Percentiles rank a stretch among this genome's conserved stretches.
Evolutionary conservation across 192 early-diverging fungal species (phyloP).

Genomic region (Cetraspora pellucida): DNA sequence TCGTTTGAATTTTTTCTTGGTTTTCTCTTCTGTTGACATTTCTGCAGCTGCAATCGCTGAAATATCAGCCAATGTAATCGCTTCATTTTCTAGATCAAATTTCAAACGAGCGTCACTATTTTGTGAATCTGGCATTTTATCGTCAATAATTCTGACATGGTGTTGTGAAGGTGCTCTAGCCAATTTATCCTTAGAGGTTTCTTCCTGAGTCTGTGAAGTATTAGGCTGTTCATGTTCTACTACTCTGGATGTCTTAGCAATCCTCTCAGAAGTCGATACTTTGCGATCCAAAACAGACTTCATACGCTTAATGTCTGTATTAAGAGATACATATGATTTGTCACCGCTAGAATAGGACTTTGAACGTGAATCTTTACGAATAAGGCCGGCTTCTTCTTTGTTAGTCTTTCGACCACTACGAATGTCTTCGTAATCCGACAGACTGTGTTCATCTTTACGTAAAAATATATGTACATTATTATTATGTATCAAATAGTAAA

Average conservation of each 20-base stretch:
- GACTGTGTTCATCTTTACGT: background rate
- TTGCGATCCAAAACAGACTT: constrained; percentile 60
- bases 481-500: background rate
- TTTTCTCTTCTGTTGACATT: constrained; percentile 9
- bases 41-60: constrained; percentile 15
- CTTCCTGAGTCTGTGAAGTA: background rate
- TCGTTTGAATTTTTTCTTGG: constrained; percentile 3
- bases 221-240: constrained; percentile 49
- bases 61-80: constrained; percentile 33
- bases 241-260: constrained; percentile 55
- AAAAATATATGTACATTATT: background rate
- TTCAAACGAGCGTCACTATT: background rate
- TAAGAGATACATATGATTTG: constrained; percentile 46
- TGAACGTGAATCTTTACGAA: constrained; percentile 47
- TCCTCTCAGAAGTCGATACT: constrained; percentile 50
- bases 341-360: constrained; percentile 54
- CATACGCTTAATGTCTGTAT: constrained; percentile 60
- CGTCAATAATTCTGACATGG: constrained; percentile 22
- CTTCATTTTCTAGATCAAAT: constrained; percentile 23
- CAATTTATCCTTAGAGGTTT: background rate
- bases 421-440: constrained; percentile 13
- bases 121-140: constrained; percentile 1
- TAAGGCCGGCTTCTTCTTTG: constrained; percentile 33
- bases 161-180: constrained; percentile 31
- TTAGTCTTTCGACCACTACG: constrained; percentile 14